Evolutionary conservation across 768 basidiomycete species (phyloP), one percentile per base, ranked within the genome.

Genomic region (Mycena metata): DNA sequence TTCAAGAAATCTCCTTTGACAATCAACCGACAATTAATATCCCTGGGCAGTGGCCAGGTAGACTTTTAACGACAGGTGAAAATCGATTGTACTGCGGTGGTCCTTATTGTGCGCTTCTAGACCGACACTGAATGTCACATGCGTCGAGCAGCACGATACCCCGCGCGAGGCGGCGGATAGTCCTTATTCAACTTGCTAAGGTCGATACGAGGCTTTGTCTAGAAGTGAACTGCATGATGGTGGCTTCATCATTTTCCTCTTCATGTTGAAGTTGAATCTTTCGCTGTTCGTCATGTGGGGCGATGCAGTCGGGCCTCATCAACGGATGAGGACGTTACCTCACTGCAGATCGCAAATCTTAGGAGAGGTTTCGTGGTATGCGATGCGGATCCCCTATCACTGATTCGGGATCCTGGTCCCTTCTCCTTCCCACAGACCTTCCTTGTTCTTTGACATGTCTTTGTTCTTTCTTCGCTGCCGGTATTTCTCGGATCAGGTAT

Each of bases 241-340:
- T 58, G 36, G 41, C 63, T 55, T 39, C 21, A 33, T 54, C 35
- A 52, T 54, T 21, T 17, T 33, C 11, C 89, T 69, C 79, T 88
- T 12, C 81, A 83, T 15, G 79, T 88, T 1, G 86, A 86, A 67
- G 80, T 74, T 36, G 87, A 86, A 0, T 87, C 30, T 24, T 43
- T 77, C 5, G 82, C 88, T 46, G 88, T 47, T 76, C 72, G 35
- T 75, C 79, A 19, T 64, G 41, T 85, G 70, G 47, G 47, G 72
- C 76, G 3, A 79, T 84, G 35, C 79, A 81, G 52, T 83, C 86
- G 23, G 88, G 89, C 87, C 69, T 85, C 85, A 19, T 86, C 85
- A 17, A 86, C 86, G 3, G 78, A 82, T 64, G 9, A 73, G 85
- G 71, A 72, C 72, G 8, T 78, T 83, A 51, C 62, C 78, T 74